A percentile compares a stretch with the other conserved stretches of the same genome.
phyloP scores from a whole-genome alignment of 2,329 filamentous ascomycete genomes.

The Didymella segeticola region DNA sequence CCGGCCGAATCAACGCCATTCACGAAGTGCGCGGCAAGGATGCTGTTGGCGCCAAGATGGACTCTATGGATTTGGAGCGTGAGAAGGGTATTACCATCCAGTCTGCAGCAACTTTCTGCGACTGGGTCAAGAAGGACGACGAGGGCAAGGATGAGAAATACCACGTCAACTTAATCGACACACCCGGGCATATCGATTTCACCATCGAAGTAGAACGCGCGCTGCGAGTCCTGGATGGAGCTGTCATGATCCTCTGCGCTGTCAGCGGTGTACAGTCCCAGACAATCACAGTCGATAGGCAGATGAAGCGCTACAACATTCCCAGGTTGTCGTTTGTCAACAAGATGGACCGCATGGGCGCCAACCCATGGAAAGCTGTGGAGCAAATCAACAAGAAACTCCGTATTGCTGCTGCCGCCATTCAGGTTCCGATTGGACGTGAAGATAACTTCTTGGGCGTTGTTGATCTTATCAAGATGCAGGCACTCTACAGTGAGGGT shows the following conservation, averaged over 20 bases:
- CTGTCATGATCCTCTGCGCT: constrained; percentile 97
- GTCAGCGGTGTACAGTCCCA: constrained; percentile 97
- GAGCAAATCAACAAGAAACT: constrained; percentile 98
- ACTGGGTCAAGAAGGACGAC: constrained; percentile 84
- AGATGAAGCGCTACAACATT: constrained; percentile 98
- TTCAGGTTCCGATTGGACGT: constrained; percentile 91
- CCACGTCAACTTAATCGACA: constrained; percentile 98
- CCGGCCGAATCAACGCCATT: constrained; percentile 93
- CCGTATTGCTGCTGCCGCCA: constrained; percentile 87
- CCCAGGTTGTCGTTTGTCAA: constrained; percentile 96
- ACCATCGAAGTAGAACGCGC: constrained; percentile 98
- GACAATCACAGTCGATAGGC: constrained; percentile 96
- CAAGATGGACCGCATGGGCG: constrained; percentile 99
- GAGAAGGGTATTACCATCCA: constrained; percentile 99
- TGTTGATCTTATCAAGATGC: constrained; percentile 91
- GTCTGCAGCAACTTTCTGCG: constrained; percentile 95
- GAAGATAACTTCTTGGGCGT: constrained; percentile 94
- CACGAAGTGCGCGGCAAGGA: constrained; percentile 97
- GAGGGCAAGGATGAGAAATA: constrained; percentile 83
- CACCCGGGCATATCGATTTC: constrained; percentile 97
- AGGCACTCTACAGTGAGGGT: constrained; percentile 91
- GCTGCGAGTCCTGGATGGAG: constrained; percentile 90
- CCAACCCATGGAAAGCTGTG: constrained; percentile 96
- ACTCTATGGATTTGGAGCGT: constrained; percentile 98
- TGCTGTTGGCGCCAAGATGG: constrained; percentile 97